Percentiles rank a stretch among this genome's conserved stretches.
These are phyloP conservation scores for Niveomyces coronatus DNA, from an alignment of 2,329 filamentous ascomycete species.

Conservation along the genomic window DNA sequence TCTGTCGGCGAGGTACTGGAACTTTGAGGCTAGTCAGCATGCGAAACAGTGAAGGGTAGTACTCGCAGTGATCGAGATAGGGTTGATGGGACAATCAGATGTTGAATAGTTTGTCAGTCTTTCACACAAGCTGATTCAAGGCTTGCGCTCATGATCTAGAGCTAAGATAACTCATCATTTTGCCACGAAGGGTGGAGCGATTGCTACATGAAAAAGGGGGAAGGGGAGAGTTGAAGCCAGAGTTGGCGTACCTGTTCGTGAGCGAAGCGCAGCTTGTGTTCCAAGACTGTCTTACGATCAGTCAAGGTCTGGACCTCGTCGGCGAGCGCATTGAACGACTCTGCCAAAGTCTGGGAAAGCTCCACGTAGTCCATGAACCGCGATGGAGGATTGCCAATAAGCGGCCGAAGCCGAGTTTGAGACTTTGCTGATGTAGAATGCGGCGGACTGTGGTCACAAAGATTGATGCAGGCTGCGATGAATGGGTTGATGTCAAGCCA, in stretches of 20 bases:
- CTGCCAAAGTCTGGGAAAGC: conserved; percentile 46
- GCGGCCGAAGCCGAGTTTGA: not conserved
- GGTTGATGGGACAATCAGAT: conserved; percentile 19
- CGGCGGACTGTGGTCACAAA: not conserved
- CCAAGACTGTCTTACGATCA: conserved; percentile 53
- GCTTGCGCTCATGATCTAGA: conserved; percentile 69
- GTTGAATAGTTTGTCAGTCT: conserved; percentile 49
- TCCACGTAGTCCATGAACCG: conserved; percentile 28
- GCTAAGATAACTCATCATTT: conserved; percentile 49
- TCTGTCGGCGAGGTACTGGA: conserved; percentile 56
- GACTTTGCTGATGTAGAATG: not conserved
- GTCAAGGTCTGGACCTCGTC: conserved; percentile 54
- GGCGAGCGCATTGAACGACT: conserved; percentile 54
- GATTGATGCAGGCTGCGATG: conserved; percentile 1
- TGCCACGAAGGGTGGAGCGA: conserved; percentile 13
- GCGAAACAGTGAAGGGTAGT: too few species aligned
- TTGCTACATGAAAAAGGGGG: not conserved
- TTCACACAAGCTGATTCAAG: conserved; percentile 33
- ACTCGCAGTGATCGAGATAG: conserved; percentile 10
- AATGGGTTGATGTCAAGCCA: conserved; percentile 6
- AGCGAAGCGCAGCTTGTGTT: conserved; percentile 56
- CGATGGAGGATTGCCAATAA: conserved; percentile 5
- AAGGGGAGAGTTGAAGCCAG: not conserved
- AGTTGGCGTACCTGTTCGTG: conserved; percentile 49
- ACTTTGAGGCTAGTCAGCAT: conserved; percentile 30